Base-by-base conservation (phyloP, 2,329 filamentous ascomycete species). In the Epichloe bromicola region DNA sequence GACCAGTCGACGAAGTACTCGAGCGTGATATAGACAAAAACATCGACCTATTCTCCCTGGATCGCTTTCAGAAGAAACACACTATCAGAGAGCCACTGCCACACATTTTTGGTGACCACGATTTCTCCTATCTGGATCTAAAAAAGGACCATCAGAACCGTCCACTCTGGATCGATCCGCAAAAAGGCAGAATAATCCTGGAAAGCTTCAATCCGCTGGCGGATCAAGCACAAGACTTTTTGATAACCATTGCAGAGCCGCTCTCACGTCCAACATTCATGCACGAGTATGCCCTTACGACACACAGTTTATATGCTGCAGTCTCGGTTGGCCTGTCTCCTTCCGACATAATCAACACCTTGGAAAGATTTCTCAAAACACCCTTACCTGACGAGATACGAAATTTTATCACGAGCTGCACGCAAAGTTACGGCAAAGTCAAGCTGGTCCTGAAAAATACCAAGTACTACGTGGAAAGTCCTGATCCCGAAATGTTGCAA, bases 171-270 rank as follows among this genome's bases (percentile, higher is more conserved):
- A 93, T 98, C 59, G 89, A 96, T 64, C 87, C 89, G 2, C 74
- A 84, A 45, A 87, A 86, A 63, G 89, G 87, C 37, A 83, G 85
- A 56, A 93, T 97, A 63, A 93, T 94, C 33, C 75, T 97, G 42
- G 91, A 98, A 73, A 95, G 89, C 59, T 97, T 96, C 71, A 91
- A 87, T 49, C 86, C 90, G 2, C 74, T 93, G 51, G 89, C 91
- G 52, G 79, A 85, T 52, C 85, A 90, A 61, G 91, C 88, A 0
- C 89, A 95, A 64, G 89, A 95, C 65, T 95, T 98, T 64, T 74
- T 98, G 53, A 95, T 94, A 60, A 95, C 93, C 45, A 91, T 98
- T 59, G 88, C 91, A 55, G 91, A 98, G 70, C 93, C 91, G 17
- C 75, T 91, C 53, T 96, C 90, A 37, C 82, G 91, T 53, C 91